phyloP scores from a whole-genome alignment of 1,139 yeast species.

The Hyphopichia wangnamkhiaoensis region DNA sequence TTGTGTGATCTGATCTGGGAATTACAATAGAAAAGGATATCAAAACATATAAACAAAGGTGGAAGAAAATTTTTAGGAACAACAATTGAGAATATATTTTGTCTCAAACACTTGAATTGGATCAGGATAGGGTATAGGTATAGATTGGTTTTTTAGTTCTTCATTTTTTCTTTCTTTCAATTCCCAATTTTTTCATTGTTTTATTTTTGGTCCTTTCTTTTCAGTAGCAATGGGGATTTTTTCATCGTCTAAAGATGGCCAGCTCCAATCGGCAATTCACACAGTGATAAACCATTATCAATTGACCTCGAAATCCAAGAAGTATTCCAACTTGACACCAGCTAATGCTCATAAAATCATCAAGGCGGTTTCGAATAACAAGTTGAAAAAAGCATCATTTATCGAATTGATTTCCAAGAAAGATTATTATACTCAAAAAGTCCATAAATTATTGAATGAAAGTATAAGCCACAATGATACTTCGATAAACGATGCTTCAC shows the following conservation, averaged over 20 bases:
- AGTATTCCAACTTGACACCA: constrained; percentile 5
- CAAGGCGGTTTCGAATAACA: constrained; percentile 9
- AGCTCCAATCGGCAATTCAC: constrained; percentile 6
- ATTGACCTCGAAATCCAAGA: constrained; percentile 8
- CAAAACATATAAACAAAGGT: neutral
- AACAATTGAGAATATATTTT: too few relatives aligned
- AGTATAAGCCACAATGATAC: constrained; percentile 11
- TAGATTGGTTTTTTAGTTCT: too few relatives aligned
- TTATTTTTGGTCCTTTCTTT: too few relatives aligned
- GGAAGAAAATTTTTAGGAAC: too few relatives aligned
- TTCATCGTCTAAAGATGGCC: constrained; percentile 1
- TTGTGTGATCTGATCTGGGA: neutral
- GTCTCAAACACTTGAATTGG: too few relatives aligned
- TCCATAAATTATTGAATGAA: constrained; percentile 15
- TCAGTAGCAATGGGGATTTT: neutral
- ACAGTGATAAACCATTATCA: constrained; percentile 8
- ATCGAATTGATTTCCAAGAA: constrained; percentile 18
- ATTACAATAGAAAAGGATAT: neutral
- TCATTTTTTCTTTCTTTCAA: too few relatives aligned
- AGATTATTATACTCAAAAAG: constrained; percentile 18
- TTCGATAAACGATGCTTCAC: constrained; percentile 10
- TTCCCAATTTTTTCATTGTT: too few relatives aligned
- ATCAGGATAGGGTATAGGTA: too few relatives aligned
- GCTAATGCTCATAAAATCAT: constrained; percentile 11
- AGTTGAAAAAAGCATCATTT: constrained; percentile 11